Evolutionary conservation across 202 grass and related monocot genomes (phyloP), one percentile per base, ranked within the genome.

Genomic region (Zizania palustris): DNA sequence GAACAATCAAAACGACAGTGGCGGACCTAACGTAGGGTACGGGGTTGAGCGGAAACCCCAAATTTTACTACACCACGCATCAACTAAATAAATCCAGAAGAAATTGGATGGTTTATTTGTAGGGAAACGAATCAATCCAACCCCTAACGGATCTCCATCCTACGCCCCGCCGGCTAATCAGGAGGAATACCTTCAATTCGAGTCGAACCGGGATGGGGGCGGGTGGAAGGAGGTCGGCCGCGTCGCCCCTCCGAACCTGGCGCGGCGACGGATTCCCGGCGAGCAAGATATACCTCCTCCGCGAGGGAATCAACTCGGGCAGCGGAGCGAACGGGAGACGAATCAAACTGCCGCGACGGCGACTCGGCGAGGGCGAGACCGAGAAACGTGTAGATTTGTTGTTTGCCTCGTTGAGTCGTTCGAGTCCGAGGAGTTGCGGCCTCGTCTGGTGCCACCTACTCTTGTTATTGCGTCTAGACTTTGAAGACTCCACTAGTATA

Each of bases 221-320:
- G 2, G 28, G 28, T 28, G 28, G 15, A 55, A 20, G 51, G 16
- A 54, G 51, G 51, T 16, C 49, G 49, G 16, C 49, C 7, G 16
- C 49, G 49, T 16, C 49, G 49, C 15, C 16, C 16, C n/a, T 13
- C 48, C 48, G 16, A 16, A 1, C 15, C 48, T 51, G 4, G 28
- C 28, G 2, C 28, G 28, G 28, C 4, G 36, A 75, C 13, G 78
- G 59, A 16, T 76, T 72, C n/a, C 44, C 46, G 20, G 1, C 50
- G 5, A 2, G 14, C 14, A 0, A 56, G 65, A 20, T 4, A 39
- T 72, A 85, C 86, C 86, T 84, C 86, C 86, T 84, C 16, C 6
- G 71, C 64, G 71, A 11, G 1, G 65, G 40, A 66, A 88, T 80
- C 67, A 37, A 14, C 20, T 14, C 61, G 18, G 36, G 41, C 60